These are phyloP conservation scores for Colletotrichum musae DNA, from an alignment of 2,329 filamentous ascomycete species.

Conservation along the genomic window DNA sequence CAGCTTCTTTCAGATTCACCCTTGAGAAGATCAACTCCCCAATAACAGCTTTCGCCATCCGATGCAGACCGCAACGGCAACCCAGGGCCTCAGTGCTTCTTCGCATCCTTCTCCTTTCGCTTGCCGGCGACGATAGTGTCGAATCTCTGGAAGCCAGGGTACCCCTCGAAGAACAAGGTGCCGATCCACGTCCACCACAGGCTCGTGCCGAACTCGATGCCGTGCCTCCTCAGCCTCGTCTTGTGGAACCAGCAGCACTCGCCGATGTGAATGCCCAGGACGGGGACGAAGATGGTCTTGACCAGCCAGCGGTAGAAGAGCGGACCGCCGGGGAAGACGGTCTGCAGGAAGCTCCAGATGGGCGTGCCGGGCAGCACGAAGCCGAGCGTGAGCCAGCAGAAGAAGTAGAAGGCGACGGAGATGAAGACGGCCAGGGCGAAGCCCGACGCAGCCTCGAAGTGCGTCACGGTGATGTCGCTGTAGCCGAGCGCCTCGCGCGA, in stretches of 20 bases:
- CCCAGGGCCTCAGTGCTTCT: constrained; percentile 53
- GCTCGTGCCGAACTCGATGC: constrained; percentile 59
- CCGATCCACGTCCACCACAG: constrained; percentile 71
- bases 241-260: constrained; percentile 73
- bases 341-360: constrained; percentile 65
- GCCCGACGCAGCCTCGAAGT: constrained; percentile 58
- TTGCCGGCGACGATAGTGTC: constrained; percentile 63
- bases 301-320: constrained; percentile 72
- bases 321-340: constrained; percentile 70
- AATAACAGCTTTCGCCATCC: not conserved
- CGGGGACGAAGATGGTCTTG: constrained; percentile 68
- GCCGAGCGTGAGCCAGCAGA: constrained; percentile 62
- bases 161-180: constrained; percentile 69
- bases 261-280: constrained; percentile 74
- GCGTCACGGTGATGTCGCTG: constrained; percentile 59
- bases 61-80: not conserved
- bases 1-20: no score
- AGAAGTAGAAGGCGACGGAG: constrained; percentile 68
- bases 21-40: no score
- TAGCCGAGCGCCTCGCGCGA: constrained; percentile 73
- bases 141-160: constrained; percentile 64
- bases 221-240: constrained; percentile 62
- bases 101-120: constrained; percentile 56
- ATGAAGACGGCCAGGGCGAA: constrained; percentile 68
- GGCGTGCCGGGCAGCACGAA: constrained; percentile 67